Percentiles rank a stretch among this genome's conserved stretches.
phyloP scores from a whole-genome alignment of 1,284 basidiomycete species.

The Rhodotorula sp. region DNA sequence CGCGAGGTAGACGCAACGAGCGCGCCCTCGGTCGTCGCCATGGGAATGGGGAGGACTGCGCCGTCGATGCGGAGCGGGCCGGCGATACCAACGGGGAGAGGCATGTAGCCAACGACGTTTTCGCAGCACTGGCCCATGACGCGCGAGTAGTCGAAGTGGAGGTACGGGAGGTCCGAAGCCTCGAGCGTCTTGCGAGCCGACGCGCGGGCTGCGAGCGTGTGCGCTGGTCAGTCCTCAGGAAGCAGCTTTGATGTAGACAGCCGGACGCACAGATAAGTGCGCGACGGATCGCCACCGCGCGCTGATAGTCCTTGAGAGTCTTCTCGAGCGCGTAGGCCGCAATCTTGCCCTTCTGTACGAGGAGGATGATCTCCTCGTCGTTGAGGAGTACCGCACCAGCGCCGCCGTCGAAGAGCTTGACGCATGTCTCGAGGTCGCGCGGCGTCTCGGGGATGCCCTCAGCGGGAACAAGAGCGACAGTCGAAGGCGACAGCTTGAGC shows the following conservation, averaged over 20 bases:
- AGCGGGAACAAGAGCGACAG: conserved; percentile 48
- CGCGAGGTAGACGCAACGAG: conserved; percentile 96
- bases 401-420: conserved; percentile 82
- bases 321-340: conserved; percentile 93
- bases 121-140: conserved; percentile 98
- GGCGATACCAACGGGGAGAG: conserved; percentile 92
- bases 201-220: conserved; percentile 68
- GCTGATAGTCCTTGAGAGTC: conserved; percentile 77
- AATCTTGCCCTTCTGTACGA: conserved; percentile 90
- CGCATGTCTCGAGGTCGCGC: conserved; percentile 68
- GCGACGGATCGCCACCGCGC: conserved; percentile 84
- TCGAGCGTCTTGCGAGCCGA: conserved; percentile 85
- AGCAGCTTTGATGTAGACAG: not conserved
- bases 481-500: conserved; percentile 51
- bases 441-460: conserved; percentile 39
- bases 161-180: conserved; percentile 75
- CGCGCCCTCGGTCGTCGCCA: conserved; percentile 99
- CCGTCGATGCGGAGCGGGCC: conserved; percentile 94
- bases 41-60: conserved; percentile 82
- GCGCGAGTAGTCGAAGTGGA: conserved; percentile 87
- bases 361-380: conserved; percentile 88
- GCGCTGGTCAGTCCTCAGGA: not conserved
- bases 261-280: conserved; percentile 78
- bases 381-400: conserved; percentile 63
- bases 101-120: conserved; percentile 97